These are phyloP conservation scores for Eimeria tenella DNA, from an alignment of 169 alveolate genomes.

Conservation along the genomic window DNA sequence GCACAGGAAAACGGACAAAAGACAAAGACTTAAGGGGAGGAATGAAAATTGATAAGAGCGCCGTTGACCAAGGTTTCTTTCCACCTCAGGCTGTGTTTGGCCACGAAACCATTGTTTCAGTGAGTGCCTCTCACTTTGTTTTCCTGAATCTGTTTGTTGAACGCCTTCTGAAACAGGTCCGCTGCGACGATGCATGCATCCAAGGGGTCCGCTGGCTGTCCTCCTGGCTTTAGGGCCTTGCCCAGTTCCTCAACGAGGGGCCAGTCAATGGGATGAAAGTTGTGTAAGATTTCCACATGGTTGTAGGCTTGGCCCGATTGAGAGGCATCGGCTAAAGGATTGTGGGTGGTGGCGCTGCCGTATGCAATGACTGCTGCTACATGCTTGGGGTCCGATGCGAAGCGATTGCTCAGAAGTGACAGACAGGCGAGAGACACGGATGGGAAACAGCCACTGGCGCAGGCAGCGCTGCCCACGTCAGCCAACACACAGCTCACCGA, in stretches of 20 bases:
- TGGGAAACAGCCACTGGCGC: constrained; percentile 5
- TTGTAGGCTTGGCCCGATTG: not conserved
- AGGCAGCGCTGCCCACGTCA: not conserved
- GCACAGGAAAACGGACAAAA: too few relatives aligned
- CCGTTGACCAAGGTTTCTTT: too few relatives aligned
- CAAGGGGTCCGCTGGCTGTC: constrained; percentile 3
- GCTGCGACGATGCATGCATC: constrained; percentile 27
- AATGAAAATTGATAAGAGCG: too few relatives aligned
- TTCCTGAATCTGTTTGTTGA: not conserved
- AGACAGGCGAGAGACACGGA: not conserved
- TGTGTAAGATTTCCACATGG: not conserved
- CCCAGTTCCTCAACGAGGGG: constrained; percentile 4
- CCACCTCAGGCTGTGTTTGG: too few relatives aligned
- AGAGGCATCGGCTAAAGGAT: not conserved
- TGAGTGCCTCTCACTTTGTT: not conserved
- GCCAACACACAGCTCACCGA: not conserved
- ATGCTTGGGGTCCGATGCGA: constrained; percentile 5
- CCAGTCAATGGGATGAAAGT: constrained; percentile 8
- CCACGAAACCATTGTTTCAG: too few relatives aligned
- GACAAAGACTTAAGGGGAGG: too few relatives aligned
- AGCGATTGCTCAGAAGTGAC: constrained; percentile 15
- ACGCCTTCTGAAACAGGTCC: not conserved
- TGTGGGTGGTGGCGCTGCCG: constrained; percentile 22
- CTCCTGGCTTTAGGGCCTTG: constrained; percentile 5
- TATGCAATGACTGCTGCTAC: constrained; percentile 17